phyloP scores from a whole-genome alignment of 2,329 filamentous ascomycete species.

The Diplodia seriata region DNA sequence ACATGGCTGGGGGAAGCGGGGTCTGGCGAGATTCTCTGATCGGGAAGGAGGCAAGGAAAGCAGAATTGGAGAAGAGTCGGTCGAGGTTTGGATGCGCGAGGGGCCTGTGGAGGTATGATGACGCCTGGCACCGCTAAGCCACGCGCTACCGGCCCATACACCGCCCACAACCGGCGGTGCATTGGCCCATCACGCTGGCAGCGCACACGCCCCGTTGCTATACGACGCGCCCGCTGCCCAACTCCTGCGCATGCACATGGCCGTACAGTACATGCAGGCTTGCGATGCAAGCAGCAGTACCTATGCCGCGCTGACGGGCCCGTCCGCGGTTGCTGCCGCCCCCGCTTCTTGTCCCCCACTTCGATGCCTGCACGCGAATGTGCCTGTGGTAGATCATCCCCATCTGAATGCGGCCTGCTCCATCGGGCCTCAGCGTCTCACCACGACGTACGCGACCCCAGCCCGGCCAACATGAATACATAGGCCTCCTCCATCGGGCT shows the following conservation, averaged over 20 bases:
- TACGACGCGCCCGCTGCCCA: background rate
- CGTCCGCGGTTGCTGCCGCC: constrained; percentile 5
- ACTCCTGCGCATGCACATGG: background rate
- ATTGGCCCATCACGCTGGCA: constrained; percentile 11
- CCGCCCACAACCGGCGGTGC: background rate
- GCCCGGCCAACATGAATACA: no score
- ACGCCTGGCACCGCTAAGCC: constrained; percentile 9
- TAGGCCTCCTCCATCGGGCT: no score
- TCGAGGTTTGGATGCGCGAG: constrained; percentile 25
- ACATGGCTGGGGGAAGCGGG: constrained; percentile 13
- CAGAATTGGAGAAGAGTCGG: constrained; percentile 13
- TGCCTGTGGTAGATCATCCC: constrained; percentile 6
- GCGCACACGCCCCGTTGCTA: background rate
- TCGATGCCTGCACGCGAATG: background rate
- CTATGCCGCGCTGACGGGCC: background rate
- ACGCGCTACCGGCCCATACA: constrained; percentile 1
- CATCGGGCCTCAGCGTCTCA: no score
- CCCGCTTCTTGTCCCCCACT: constrained; percentile 1
- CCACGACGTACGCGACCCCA: no score
- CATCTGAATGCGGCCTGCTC: background rate
- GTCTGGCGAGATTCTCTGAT: background rate
- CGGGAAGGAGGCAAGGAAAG: constrained; percentile 4
- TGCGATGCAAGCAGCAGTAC: background rate
- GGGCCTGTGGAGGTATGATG: constrained; percentile 18
- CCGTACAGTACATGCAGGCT: no score